A percentile compares a stretch with the other conserved stretches of the same genome.
These are phyloP conservation scores for Bipolaris sorokiniana DNA, from an alignment of 2,329 filamentous ascomycete genomes.

Conservation along the genomic window DNA sequence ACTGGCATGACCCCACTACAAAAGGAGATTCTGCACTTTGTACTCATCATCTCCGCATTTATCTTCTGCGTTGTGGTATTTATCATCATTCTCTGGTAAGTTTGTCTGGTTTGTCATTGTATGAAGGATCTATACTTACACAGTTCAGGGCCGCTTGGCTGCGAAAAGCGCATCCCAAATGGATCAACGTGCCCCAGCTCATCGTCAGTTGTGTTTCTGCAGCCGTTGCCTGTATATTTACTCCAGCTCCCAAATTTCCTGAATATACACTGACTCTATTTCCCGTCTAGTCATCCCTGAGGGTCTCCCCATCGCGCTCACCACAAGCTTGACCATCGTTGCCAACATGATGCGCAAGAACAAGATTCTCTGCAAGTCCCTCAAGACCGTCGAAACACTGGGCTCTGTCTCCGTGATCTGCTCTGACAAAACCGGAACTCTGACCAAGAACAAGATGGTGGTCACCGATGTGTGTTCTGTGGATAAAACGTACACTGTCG, in stretches of 20 bases:
- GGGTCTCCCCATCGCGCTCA: slow-evolving; percentile 47
- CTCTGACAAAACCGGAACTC: slow-evolving; percentile 77
- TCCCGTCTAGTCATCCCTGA: slow-evolving; percentile 66
- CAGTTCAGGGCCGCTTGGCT: slow-evolving; percentile 69
- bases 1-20: slow-evolving; percentile 72
- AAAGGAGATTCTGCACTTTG: slow-evolving; percentile 75
- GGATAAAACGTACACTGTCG: slow-evolving; percentile 56
- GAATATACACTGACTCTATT: slow-evolving; percentile 2
- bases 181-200: slow-evolving; percentile 73
- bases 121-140: slow-evolving; percentile 15
- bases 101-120: neutral
- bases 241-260: neutral
- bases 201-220: slow-evolving; percentile 75
- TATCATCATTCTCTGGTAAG: slow-evolving; percentile 69
- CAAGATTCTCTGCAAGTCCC: slow-evolving; percentile 78
- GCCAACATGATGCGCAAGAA: slow-evolving; percentile 79
- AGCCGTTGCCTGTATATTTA: slow-evolving; percentile 49
- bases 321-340: slow-evolving; percentile 73
- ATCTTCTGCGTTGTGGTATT: slow-evolving; percentile 70
- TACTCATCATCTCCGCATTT: slow-evolving; percentile 70
- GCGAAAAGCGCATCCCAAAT: slow-evolving; percentile 68
- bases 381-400: slow-evolving; percentile 79
- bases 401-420: slow-evolving; percentile 76
- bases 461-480: slow-evolving; percentile 72
- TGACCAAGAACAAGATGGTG: slow-evolving; percentile 74